Conservation (phyloP, 2,329 filamentous ascomycete species). For the Teratosphaeriaceae sp. region DNA sequence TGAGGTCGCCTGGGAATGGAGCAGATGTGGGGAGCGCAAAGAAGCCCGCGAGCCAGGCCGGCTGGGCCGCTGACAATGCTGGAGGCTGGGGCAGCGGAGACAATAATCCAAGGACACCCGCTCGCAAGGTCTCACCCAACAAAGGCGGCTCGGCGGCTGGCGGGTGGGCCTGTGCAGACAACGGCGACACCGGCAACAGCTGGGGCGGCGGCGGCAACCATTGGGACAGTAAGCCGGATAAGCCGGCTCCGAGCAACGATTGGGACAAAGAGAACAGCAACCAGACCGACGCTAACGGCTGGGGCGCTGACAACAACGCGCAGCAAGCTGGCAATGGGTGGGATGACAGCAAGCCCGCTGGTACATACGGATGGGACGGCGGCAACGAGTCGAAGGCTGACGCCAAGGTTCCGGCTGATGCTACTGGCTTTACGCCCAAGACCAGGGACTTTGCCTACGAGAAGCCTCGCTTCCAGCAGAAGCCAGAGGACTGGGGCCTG, state of each 20-base stretch:
- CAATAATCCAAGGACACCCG: too few species aligned
- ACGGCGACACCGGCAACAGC: not conserved
- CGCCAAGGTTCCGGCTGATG: not conserved
- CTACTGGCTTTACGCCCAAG: not conserved
- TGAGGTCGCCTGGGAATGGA: too few species aligned
- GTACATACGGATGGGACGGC: conserved; percentile 4
- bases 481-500: too few species aligned
- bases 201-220: not conserved
- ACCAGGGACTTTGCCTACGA: not conserved
- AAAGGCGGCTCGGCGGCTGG: not conserved
- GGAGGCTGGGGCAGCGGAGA: not conserved
- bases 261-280: not conserved
- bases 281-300: not conserved
- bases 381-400: not conserved
- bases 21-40: too few species aligned
- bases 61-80: not conserved
- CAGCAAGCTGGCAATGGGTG: not conserved
- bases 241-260: not conserved
- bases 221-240: not conserved
- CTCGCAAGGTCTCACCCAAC: not conserved
- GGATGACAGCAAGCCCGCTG: not conserved
- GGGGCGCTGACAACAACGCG: not conserved
- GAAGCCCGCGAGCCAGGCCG: too few species aligned
- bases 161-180: not conserved
- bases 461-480: too few species aligned